These are phyloP conservation scores for Scheffersomyces quercinus DNA, from an alignment of 1,139 yeast genomes.

Conservation along the genomic window DNA sequence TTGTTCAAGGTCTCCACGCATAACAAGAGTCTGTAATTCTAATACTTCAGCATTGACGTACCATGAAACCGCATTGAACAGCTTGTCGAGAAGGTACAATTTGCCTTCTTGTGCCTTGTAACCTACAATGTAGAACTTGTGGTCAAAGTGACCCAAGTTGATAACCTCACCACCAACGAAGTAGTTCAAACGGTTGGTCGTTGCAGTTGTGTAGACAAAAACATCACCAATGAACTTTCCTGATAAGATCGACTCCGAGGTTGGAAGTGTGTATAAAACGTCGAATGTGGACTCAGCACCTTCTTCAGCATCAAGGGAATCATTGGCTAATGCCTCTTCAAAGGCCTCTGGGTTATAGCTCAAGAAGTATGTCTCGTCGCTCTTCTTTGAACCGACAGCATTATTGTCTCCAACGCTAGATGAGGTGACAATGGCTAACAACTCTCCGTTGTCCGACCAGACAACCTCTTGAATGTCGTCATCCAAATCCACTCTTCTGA, in stretches of 20 bases:
- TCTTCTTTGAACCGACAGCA: conserved; percentile 28
- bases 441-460: conserved; percentile 94
- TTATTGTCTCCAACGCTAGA: conserved; percentile 15
- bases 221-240: conserved; percentile 98
- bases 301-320: conserved; percentile 70
- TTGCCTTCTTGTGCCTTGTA: conserved; percentile 88
- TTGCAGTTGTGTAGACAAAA: conserved; percentile 78
- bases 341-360: conserved; percentile 69
- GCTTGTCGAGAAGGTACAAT: conserved; percentile 88
- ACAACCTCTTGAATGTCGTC: conserved; percentile 74
- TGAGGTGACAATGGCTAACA: conserved; percentile 73
- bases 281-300: conserved; percentile 88
- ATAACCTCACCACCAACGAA: conserved; percentile 93
- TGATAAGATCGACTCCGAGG: conserved; percentile 71
- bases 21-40: conserved; percentile 92
- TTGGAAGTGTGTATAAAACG: conserved; percentile 73
- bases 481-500: conserved; percentile 78
- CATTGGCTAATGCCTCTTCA: conserved; percentile 61
- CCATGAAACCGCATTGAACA: conserved; percentile 80
- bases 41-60: conserved; percentile 80
- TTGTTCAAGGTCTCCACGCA: conserved; percentile 83
- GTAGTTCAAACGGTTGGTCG: conserved; percentile 86
- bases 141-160: conserved; percentile 91
- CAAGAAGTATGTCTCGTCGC: conserved; percentile 77
- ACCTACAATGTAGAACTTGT: conserved; percentile 82